These are phyloP conservation scores for Xylaria sp. DNA, from an alignment of 2,329 filamentous ascomycete genomes.

Conservation along the genomic window DNA sequence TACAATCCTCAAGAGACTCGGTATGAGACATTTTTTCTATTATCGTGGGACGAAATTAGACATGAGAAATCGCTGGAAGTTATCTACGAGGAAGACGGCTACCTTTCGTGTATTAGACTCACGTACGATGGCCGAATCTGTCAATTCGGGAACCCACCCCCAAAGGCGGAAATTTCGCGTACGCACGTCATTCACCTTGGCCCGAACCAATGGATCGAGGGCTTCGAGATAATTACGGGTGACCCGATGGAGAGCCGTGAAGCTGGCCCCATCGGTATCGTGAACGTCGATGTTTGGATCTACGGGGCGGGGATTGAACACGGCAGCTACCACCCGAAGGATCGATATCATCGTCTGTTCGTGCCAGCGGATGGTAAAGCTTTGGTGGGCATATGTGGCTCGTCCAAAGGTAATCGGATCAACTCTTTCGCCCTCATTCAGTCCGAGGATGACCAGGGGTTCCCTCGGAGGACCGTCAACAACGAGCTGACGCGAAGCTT, in stretches of 20 bases:
- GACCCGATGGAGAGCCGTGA: conserved; percentile 24
- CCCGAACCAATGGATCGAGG: conserved; percentile 14
- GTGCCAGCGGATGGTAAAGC: conserved; percentile 9
- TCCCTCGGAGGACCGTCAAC: not conserved
- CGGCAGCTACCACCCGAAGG: conserved; percentile 10
- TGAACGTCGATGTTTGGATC: conserved; percentile 23
- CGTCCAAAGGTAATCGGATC: conserved; percentile 20
- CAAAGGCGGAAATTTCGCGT: conserved; percentile 10
- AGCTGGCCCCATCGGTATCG: conserved; percentile 11
- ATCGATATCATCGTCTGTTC: conserved; percentile 18
- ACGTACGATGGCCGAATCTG: not conserved
- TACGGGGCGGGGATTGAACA: not conserved
- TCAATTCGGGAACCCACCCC: conserved; percentile 12
- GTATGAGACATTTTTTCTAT: not conserved
- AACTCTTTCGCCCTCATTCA: conserved; percentile 18
- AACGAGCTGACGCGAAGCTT: conserved; percentile 11
- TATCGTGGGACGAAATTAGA: not conserved
- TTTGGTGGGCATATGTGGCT: conserved; percentile 9
- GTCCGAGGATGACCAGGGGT: conserved; percentile 5
- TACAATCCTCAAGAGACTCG: conserved; percentile 5
- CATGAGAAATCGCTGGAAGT: not conserved
- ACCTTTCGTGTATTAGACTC: conserved; percentile 12
- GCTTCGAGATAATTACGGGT: conserved; percentile 16
- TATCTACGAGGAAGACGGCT: conserved; percentile 19
- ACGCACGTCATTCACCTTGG: not conserved